A percentile compares a stretch with the other conserved stretches of the same genome.
These are phyloP conservation scores for Eucalyptus polybractea DNA, from an alignment of 345 rosid genomes.

Conservation along the genomic window DNA sequence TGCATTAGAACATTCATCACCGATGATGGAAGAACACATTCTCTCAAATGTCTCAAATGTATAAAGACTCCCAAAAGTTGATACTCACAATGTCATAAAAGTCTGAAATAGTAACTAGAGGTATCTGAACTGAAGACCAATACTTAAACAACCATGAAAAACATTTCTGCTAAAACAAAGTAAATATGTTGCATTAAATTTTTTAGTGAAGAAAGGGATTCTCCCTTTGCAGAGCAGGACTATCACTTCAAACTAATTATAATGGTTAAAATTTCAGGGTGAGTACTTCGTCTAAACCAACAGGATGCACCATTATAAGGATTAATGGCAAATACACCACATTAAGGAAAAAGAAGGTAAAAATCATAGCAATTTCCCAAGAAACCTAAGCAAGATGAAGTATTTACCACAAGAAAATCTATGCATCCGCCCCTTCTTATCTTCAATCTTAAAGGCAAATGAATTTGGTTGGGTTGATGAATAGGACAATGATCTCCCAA, in stretches of 20 bases:
- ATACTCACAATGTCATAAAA: not conserved
- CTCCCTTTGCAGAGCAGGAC: not conserved
- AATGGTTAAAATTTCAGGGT: not conserved
- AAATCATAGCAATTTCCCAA: not conserved
- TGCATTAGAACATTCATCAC: not conserved
- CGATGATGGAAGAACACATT: not conserved
- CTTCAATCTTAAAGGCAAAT: slow-evolving; percentile 83
- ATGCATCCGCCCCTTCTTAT: slow-evolving; percentile 76
- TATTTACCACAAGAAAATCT: slow-evolving; percentile 81
- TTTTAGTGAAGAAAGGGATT: not conserved
- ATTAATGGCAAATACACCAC: not conserved
- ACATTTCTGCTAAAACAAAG: not conserved
- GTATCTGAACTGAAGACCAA: not conserved
- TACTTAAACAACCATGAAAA: not conserved
- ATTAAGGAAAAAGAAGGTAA: not conserved
- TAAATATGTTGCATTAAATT: not conserved
- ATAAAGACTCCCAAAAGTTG: not conserved
- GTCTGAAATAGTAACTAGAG: not conserved
- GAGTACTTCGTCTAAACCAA: not conserved
- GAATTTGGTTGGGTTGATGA: slow-evolving; percentile 19
- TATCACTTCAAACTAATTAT: not conserved
- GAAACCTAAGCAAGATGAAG: not conserved
- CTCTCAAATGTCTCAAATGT: not conserved
- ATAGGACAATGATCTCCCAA: slow-evolving; percentile 43
- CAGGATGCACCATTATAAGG: not conserved